A percentile compares a stretch with the other conserved stretches of the same genome.
Evolutionary conservation across 352 stramenopile genomes (phyloP).

Genomic region (Pythium biforme): DNA sequence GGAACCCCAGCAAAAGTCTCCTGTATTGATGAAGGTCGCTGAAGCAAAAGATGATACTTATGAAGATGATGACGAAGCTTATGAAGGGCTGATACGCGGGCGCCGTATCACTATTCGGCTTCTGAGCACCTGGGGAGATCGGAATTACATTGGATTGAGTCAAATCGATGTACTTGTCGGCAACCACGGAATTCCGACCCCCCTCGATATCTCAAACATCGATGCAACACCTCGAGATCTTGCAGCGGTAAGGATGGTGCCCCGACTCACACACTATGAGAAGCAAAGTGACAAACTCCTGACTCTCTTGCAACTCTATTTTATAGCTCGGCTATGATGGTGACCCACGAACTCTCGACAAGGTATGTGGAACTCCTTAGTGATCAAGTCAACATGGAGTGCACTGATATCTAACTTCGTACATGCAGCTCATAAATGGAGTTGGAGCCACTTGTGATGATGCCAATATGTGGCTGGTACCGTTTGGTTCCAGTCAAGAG

Average conservation of each 20-base stretch:
- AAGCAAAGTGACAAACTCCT: no score
- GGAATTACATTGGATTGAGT: constrained; percentile 84
- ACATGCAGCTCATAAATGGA: constrained; percentile 72
- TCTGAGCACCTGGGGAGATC: constrained; percentile 72
- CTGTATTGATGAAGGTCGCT: constrained; percentile 36
- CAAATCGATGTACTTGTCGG: constrained; percentile 70
- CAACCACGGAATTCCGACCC: constrained; percentile 34
- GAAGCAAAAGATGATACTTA: constrained; percentile 24
- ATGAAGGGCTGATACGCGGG: constrained; percentile 38
- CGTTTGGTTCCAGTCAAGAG: constrained; percentile 42
- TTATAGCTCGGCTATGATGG: constrained; percentile 66
- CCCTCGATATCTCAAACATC: constrained; percentile 45
- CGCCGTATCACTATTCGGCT: constrained; percentile 55
- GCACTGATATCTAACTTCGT: neutral
- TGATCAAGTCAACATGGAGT: neutral
- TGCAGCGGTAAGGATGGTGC: constrained; percentile 41
- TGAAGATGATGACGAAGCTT: constrained; percentile 14
- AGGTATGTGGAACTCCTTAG: constrained; percentile 34
- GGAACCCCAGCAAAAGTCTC: constrained; percentile 49
- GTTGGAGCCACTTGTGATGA: constrained; percentile 83
- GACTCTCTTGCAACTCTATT: neutral
- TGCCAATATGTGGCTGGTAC: constrained; percentile 90
- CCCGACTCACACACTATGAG: no score
- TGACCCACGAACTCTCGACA: constrained; percentile 85
- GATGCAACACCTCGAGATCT: constrained; percentile 70